A percentile compares a stretch with the other conserved stretches of the same genome.
Evolutionary conservation across 2,329 filamentous ascomycete species (phyloP).

Genomic region (Ascocoryne sarcoides): DNA sequence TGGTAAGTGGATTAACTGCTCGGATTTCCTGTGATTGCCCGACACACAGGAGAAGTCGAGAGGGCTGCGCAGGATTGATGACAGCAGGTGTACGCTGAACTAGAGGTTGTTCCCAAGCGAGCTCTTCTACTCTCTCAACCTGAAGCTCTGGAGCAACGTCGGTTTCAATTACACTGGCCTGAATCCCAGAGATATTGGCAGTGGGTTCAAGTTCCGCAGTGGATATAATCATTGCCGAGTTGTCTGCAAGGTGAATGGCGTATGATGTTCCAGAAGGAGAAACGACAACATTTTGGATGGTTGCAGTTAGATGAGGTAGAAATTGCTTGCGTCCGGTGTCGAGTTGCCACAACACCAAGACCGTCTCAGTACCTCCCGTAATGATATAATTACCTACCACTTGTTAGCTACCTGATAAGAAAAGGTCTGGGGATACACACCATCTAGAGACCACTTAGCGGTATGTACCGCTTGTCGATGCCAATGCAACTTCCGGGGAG

Average conservation of each 20-base stretch:
- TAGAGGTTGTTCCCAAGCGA: conserved; percentile 19
- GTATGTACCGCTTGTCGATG: conserved; percentile 76
- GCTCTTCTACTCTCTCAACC: conserved; percentile 38
- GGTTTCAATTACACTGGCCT: conserved; percentile 48
- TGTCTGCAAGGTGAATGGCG: conserved; percentile 78
- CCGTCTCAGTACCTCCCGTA: conserved; percentile 84
- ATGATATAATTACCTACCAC: conserved; percentile 80
- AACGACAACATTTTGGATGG: conserved; percentile 76
- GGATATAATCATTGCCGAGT: conserved; percentile 82
- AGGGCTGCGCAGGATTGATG: conserved; percentile 52
- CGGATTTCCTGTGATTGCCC: conserved; percentile 50
- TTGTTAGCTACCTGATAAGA: conserved; percentile 25
- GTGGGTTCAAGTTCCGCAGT: conserved; percentile 82
- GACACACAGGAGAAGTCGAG: conserved; percentile 60
- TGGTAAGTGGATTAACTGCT: conserved; percentile 37
- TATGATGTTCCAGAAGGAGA: conserved; percentile 76
- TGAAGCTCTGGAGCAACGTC: conserved; percentile 39
- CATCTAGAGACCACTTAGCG: conserved; percentile 87
- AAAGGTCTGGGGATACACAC: conserved; percentile 38
- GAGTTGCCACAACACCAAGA: conserved; percentile 86
- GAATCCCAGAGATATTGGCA: conserved; percentile 75
- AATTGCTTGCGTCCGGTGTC: conserved; percentile 76
- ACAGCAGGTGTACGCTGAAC: conserved; percentile 44
- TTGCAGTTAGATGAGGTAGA: conserved; percentile 81
- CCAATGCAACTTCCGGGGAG: conserved; percentile 72